phyloP scores from a whole-genome alignment of 2,329 filamentous ascomycete genomes.

The Akanthomyces muscarius region DNA sequence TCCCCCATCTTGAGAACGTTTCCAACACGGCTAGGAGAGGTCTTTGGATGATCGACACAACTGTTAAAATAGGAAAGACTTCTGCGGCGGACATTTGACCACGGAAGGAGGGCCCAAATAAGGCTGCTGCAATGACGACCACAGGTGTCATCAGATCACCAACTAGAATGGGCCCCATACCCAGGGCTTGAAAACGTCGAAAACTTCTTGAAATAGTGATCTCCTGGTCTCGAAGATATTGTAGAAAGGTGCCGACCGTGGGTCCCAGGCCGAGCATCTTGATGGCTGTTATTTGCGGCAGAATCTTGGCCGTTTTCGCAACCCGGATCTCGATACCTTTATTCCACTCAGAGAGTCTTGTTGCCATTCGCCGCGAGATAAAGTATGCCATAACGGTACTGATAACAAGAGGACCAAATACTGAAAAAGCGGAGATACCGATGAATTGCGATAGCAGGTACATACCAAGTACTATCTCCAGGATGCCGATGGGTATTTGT shows the following conservation, averaged over 20 bases:
- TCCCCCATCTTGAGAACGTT: not conserved
- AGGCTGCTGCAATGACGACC: not conserved
- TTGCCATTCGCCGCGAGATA: not conserved
- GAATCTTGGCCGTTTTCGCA: not conserved
- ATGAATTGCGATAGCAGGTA: slow-evolving; percentile 1
- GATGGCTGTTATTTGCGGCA: slow-evolving; percentile 1
- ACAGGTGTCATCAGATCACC: not conserved
- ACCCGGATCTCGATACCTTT: not conserved
- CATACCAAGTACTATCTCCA: slow-evolving; percentile 1
- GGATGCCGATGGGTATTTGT: not conserved
- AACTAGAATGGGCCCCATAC: not conserved
- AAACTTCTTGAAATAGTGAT: not conserved
- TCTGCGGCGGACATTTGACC: not conserved
- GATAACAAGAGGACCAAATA: not conserved
- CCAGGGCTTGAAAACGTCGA: not conserved
- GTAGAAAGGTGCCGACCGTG: not conserved
- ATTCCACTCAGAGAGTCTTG: not conserved
- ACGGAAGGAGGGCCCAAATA: not conserved
- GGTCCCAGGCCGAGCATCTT: slow-evolving; percentile 4
- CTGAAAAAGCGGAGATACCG: not conserved
- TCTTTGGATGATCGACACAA: not conserved
- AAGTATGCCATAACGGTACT: not conserved
- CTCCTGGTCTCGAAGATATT: not conserved
- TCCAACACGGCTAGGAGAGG: not conserved
- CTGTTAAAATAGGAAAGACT: not conserved